Evolutionary conservation across 2,329 filamentous ascomycete genomes (phyloP).

Genomic region (Cordyceps militaris): DNA sequence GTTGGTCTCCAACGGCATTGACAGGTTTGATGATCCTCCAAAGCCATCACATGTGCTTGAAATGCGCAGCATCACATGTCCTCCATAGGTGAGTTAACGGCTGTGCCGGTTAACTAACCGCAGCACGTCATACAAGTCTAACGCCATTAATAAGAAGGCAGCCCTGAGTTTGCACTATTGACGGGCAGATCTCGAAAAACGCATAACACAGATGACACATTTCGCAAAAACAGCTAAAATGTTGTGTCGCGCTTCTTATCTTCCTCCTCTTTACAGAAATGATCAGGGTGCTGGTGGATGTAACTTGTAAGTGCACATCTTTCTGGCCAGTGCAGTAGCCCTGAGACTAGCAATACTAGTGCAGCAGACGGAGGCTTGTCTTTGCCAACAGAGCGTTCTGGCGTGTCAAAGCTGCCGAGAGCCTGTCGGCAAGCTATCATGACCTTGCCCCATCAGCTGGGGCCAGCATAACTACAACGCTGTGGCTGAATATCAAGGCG

Average conservation of each 20-base stretch:
- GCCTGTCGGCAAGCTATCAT: not conserved
- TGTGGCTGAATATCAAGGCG: not conserved
- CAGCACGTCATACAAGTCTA: too few relatives aligned
- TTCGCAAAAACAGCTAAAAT: not conserved
- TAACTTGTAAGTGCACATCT: not conserved
- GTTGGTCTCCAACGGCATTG: not conserved
- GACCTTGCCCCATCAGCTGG: not conserved
- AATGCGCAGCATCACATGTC: not conserved
- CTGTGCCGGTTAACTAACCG: not conserved
- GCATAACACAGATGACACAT: not conserved
- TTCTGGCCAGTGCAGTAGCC: not conserved
- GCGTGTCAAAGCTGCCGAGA: not conserved
- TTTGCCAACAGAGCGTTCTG: not conserved
- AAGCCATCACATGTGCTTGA: not conserved
- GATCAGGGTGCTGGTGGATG: slow-evolving; percentile 1
- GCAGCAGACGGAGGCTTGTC: not conserved
- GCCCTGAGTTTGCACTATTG: not conserved
- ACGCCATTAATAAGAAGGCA: not conserved
- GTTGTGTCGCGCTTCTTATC: not conserved
- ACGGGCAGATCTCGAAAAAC: not conserved
- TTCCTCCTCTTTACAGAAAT: not conserved
- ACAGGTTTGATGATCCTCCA: not conserved
- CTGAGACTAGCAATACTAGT: not conserved
- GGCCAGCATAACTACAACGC: not conserved
- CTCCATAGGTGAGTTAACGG: not conserved